phyloP scores from a whole-genome alignment of 2,329 filamentous ascomycete genomes.

The Pseudogymnoascus sp. region DNA sequence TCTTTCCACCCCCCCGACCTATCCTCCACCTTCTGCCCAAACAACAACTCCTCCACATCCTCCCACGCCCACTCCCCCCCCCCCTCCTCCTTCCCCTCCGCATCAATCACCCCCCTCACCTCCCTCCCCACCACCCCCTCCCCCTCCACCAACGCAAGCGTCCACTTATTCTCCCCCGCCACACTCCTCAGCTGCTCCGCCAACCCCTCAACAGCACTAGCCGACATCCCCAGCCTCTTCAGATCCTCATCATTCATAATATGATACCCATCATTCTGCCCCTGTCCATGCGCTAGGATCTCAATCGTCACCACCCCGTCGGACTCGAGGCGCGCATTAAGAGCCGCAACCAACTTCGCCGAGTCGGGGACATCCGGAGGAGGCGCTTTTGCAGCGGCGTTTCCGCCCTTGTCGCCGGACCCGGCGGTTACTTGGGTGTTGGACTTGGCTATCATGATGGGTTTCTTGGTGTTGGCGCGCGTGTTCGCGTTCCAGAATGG shows the following conservation, averaged over 20 bases:
- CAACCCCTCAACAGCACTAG: slow-evolving; percentile 60
- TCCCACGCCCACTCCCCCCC: slow-evolving; percentile 12
- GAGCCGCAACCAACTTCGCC: background rate
- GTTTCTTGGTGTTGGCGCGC: background rate
- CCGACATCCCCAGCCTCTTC: slow-evolving; percentile 49
- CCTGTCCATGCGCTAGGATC: slow-evolving; percentile 32
- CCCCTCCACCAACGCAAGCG: slow-evolving; percentile 68
- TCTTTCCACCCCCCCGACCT: slow-evolving; percentile 17
- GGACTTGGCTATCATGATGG: background rate
- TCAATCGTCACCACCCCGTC: slow-evolving; percentile 35
- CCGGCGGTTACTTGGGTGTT: background rate
- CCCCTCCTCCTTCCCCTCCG: slow-evolving; percentile 42
- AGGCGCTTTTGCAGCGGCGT: background rate
- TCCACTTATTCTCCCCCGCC: slow-evolving; percentile 68
- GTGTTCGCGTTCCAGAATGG: background rate
- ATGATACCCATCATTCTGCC: slow-evolving; percentile 16
- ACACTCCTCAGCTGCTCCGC: slow-evolving; percentile 59
- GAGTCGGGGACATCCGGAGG: background rate
- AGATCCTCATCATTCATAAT: slow-evolving; percentile 57
- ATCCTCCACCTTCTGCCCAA: slow-evolving; percentile 16
- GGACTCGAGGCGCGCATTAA: background rate
- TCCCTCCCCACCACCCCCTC: slow-evolving; percentile 48
- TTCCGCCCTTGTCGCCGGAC: background rate
- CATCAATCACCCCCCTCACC: slow-evolving; percentile 61
- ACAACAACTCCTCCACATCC: slow-evolving; percentile 11